These are phyloP conservation scores for Penicillium sp. DNA, from an alignment of 2,329 filamentous ascomycete species.

Conservation along the genomic window DNA sequence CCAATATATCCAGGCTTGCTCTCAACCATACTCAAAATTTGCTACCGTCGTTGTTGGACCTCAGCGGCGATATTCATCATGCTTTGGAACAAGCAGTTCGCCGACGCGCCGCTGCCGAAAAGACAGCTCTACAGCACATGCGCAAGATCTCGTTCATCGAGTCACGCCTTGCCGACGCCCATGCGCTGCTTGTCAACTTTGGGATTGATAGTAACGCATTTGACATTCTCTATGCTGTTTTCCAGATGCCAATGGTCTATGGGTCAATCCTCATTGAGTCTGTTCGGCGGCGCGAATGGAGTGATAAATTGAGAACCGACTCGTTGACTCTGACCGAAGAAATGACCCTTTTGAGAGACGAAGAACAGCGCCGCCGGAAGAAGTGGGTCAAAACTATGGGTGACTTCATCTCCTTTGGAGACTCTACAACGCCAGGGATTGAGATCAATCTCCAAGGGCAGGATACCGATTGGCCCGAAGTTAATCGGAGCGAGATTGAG, in stretches of 20 bases:
- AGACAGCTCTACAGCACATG: conserved; percentile 73
- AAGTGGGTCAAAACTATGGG: conserved; percentile 90
- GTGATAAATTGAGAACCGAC: conserved; percentile 84
- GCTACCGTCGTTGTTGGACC: conserved; percentile 61
- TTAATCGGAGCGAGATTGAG: conserved; percentile 74
- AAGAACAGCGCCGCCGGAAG: conserved; percentile 83
- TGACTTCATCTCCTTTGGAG: conserved; percentile 66
- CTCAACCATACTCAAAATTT: conserved; percentile 65
- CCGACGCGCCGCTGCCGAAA: conserved; percentile 68
- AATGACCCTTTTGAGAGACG: conserved; percentile 87
- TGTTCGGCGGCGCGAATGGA: conserved; percentile 84
- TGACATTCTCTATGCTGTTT: conserved; percentile 75
- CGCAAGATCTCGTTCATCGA: conserved; percentile 80
- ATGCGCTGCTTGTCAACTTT: conserved; percentile 70
- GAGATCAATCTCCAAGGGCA: conserved; percentile 84
- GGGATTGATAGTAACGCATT: conserved; percentile 79
- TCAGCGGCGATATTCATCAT: conserved; percentile 57
- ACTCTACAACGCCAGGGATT: conserved; percentile 71
- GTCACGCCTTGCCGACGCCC: conserved; percentile 70
- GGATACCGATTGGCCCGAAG: conserved; percentile 76
- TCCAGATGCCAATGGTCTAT: conserved; percentile 84
- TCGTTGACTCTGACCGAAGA: conserved; percentile 88
- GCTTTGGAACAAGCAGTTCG: conserved; percentile 56
- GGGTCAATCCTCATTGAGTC: conserved; percentile 86
- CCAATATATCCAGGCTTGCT: conserved; percentile 65